These are phyloP conservation scores for Leishmania gerbilli DNA, from an alignment of 208 protist genomes.

Conservation along the genomic window DNA sequence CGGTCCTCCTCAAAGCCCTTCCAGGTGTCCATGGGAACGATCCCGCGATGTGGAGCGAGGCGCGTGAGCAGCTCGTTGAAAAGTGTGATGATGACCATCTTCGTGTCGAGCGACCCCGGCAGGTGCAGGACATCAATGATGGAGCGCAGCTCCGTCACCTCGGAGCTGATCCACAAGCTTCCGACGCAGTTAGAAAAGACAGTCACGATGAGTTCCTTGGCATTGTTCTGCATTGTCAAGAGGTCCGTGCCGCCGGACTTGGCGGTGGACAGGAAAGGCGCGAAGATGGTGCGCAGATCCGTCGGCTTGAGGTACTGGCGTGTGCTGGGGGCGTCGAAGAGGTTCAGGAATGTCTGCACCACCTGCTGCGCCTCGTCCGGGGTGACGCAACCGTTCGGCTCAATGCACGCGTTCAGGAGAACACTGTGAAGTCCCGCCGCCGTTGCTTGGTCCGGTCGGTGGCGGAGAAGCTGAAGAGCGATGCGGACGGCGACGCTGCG, in stretches of 20 bases:
- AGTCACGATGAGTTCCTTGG: conserved; percentile 74
- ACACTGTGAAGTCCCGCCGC: conserved; percentile 59
- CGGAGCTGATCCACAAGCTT: conserved; percentile 70
- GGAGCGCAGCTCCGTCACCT: conserved; percentile 76
- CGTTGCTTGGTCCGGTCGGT: conserved; percentile 40
- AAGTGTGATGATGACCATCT: conserved; percentile 86
- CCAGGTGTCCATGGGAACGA: conserved; percentile 66
- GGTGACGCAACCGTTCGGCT: conserved; percentile 52
- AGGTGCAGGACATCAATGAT: conserved; percentile 86
- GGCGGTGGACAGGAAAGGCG: conserved; percentile 62
- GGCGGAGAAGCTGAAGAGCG: conserved; percentile 52
- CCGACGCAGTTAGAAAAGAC: conserved; percentile 81
- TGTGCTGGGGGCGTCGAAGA: conserved; percentile 73
- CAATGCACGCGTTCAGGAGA: conserved; percentile 71
- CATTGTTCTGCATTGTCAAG: conserved; percentile 68
- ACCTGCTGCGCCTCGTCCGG: conserved; percentile 62
- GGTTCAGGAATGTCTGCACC: conserved; percentile 52
- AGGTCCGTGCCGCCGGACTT: conserved; percentile 27
- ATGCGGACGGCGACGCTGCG: conserved; percentile 56
- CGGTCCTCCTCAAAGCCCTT: conserved; percentile 66
- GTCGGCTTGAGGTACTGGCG: conserved; percentile 69
- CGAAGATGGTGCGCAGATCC: conserved; percentile 79
- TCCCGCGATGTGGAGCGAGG: conserved; percentile 82
- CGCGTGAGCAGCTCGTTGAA: conserved; percentile 80
- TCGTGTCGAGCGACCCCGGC: conserved; percentile 78